phyloP scores from a whole-genome alignment of 305 asterid species.

The Petunia hybrid region DNA sequence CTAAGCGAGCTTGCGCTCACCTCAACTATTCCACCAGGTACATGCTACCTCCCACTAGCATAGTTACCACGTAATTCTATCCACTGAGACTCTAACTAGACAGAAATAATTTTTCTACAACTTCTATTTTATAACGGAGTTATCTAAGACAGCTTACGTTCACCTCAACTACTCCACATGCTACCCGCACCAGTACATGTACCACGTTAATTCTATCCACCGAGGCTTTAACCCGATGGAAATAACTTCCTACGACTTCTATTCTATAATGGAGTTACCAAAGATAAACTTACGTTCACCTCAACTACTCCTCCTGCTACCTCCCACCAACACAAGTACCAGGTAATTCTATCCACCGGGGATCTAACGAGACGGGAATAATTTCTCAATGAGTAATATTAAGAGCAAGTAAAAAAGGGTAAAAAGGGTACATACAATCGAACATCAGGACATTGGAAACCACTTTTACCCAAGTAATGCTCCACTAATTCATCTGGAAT shows the following conservation, averaged over 20 bases:
- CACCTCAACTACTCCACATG: no score
- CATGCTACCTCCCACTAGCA: background rate
- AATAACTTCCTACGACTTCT: no score
- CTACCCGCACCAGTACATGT: no score
- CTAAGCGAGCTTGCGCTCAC: background rate
- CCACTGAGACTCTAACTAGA: background rate
- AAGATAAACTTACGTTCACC: background rate
- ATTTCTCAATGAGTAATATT: background rate
- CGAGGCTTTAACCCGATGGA: no score
- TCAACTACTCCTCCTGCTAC: background rate
- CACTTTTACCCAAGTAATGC: slow-evolving; percentile 92
- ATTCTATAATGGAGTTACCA: no score
- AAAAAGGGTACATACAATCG: slow-evolving; percentile 77
- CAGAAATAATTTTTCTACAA: background rate
- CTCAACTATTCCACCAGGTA: background rate
- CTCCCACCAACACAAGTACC: background rate
- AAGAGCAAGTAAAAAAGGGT: slow-evolving; percentile 5
- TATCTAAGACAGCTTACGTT: no score
- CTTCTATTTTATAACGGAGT: no score
- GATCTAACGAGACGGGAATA: background rate
- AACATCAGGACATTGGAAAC: slow-evolving; percentile 96
- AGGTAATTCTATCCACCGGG: background rate
- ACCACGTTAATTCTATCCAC: no score
- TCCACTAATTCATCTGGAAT: slow-evolving; percentile 98
- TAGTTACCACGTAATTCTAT: background rate